Base-by-base conservation (phyloP, 2,329 filamentous ascomycete species). In the Colletotrichum tropicale region DNA sequence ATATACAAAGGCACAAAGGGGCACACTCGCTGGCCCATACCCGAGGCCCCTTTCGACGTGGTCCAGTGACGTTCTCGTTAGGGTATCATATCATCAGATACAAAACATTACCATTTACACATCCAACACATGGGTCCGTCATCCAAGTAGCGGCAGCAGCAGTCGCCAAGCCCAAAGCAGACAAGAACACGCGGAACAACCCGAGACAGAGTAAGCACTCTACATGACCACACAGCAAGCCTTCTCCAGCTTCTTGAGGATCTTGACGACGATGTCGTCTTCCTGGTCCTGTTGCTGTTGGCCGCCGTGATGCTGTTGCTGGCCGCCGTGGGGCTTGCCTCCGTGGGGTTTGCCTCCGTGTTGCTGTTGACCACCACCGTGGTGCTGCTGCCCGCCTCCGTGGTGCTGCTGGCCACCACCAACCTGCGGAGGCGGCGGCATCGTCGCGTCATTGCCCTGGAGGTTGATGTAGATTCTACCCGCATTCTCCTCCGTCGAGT, bases 381-480 rank as follows among this genome's bases (percentile, higher is more conserved):
- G 85, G 28, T 88, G 82, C 15, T 86, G 86, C 70, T 87, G 84
- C 8, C 82, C 81, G 5, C 84, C 83, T 66, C 85, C 84, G 66
- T 88, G 85, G 26, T 88, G 82, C 15, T 86, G 86, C 61, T 87
- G 86, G 28, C 87, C 81, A 24, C 83, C 83, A 56, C 86, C 84
- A 66, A 86, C 85, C 26, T 85, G 84, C 16, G 83, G 78, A n/a
- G 83, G 79, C 78, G 82, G 78, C 70, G 74, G 82, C 83, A 24
- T 88, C 87, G 89, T 84, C 43, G 90, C 92, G 65, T 91, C 88
- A 15, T 93, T 94, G 71, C 96, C 95, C 79, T 93, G 92, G 78
- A 98, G 88, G 82, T 98, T 94, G 77, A 98, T 92, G 82, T 95
- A 98, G 56, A 99, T 96, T 18, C 96, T 88, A 1, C 97, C 97